A percentile compares a stretch with the other conserved stretches of the same genome.
These are phyloP conservation scores for Bjerkandera adusta DNA, from an alignment of 1,284 basidiomycete genomes.

Conservation along the genomic window DNA sequence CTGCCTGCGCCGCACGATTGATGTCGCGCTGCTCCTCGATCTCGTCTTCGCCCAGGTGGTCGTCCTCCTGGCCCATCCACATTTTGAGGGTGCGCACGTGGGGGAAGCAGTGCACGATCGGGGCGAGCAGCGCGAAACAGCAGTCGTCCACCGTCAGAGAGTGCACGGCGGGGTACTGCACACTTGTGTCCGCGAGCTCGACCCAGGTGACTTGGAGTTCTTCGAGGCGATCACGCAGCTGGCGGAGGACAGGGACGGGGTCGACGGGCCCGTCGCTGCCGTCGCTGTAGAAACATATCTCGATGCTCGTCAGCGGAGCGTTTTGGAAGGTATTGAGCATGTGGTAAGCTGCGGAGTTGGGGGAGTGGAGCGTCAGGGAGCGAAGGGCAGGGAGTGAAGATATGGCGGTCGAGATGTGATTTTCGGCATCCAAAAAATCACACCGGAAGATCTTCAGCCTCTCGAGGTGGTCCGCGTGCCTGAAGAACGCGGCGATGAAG, in stretches of 20 bases:
- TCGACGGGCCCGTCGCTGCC: background rate
- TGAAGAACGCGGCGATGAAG: constrained; percentile 5
- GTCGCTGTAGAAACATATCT: background rate
- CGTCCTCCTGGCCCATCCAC: constrained; percentile 6
- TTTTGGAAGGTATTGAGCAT: background rate
- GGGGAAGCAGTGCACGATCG: constrained; percentile 1
- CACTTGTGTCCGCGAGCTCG: background rate
- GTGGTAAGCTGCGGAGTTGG: background rate
- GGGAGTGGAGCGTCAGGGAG: background rate
- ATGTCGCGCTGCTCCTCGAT: constrained; percentile 7
- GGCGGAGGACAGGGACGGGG: background rate
- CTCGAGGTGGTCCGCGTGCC: constrained; percentile 5
- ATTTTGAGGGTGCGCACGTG: constrained; percentile 4
- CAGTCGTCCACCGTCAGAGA: constrained; percentile 6
- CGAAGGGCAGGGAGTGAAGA: background rate
- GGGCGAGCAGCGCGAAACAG: background rate
- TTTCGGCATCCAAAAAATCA: background rate
- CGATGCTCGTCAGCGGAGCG: background rate
- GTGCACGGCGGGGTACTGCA: background rate
- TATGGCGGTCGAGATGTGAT: background rate
- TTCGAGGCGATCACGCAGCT: background rate
- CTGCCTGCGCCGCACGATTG: constrained; percentile 4
- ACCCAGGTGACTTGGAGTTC: constrained; percentile 2
- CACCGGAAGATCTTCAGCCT: background rate
- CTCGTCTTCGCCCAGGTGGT: background rate